Evolutionary conservation across 2,329 filamentous ascomycete species (phyloP).

Genomic region (Colletotrichum noveboracense): DNA sequence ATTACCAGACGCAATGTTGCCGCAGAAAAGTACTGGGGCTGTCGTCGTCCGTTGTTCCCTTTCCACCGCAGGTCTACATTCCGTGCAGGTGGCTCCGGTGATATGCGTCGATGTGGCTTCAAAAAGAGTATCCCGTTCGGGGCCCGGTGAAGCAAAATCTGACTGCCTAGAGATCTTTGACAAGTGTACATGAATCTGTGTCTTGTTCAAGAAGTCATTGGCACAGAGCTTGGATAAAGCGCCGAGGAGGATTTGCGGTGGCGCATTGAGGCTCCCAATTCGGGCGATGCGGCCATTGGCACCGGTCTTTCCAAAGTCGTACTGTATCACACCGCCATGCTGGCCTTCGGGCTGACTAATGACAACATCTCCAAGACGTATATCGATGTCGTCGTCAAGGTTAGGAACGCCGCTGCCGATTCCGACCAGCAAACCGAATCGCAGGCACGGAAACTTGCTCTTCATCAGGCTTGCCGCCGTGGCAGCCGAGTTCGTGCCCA

Average conservation of each 20-base stretch:
- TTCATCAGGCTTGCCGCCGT: conserved; percentile 18
- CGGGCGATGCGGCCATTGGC: conserved; percentile 10
- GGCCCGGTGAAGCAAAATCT: neutral
- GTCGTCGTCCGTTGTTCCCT: neutral
- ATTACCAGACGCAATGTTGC: conserved; percentile 19
- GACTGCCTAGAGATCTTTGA: neutral
- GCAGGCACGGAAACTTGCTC: conserved; percentile 12
- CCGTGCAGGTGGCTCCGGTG: neutral
- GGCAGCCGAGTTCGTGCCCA: neutral
- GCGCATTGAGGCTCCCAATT: conserved; percentile 23
- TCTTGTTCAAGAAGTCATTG: neutral
- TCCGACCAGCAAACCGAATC: conserved; percentile 27
- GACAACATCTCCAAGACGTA: conserved; percentile 29
- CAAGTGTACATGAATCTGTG: neutral
- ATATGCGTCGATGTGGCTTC: neutral
- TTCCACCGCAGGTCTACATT: neutral
- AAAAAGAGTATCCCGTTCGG: neutral
- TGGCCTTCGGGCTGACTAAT: conserved; percentile 8
- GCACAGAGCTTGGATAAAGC: conserved; percentile 4
- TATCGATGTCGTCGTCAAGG: conserved; percentile 28
- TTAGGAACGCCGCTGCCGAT: conserved; percentile 28
- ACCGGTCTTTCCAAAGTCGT: conserved; percentile 28
- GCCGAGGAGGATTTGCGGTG: conserved; percentile 15
- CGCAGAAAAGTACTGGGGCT: conserved; percentile 1
- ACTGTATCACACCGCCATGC: conserved; percentile 26